phyloP scores from a whole-genome alignment of 176 grass and related monocot species.

The Avena sativa region DNA sequence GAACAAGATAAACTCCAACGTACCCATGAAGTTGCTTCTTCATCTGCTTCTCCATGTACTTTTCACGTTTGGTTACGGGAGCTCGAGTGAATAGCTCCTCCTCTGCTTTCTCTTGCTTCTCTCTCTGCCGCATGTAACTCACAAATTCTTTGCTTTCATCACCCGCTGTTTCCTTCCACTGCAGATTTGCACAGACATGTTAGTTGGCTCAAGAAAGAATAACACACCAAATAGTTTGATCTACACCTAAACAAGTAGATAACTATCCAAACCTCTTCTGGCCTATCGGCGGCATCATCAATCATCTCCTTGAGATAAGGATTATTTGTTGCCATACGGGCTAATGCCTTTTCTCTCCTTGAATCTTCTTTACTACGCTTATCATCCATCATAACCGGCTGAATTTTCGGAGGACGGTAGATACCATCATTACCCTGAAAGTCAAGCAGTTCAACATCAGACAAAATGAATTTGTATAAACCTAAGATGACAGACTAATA shows the following conservation, averaged over 20 bases:
- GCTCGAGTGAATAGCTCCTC: conserved; percentile 81
- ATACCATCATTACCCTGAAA: conserved; percentile 71
- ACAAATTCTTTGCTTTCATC: conserved; percentile 85
- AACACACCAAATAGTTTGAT: not conserved
- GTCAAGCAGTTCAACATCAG: conserved; percentile 32
- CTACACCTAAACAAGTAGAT: conserved; percentile 23
- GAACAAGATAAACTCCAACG: conserved; percentile 4
- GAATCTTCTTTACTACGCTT: conserved; percentile 67
- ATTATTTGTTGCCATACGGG: conserved; percentile 66
- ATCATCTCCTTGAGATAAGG: conserved; percentile 73
- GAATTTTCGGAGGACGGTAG: conserved; percentile 79
- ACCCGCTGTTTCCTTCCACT: conserved; percentile 73
- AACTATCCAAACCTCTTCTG: conserved; percentile 73
- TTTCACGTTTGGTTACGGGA: conserved; percentile 78
- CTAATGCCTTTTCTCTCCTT: conserved; percentile 74
- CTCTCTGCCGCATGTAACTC: conserved; percentile 67
- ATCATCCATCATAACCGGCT: conserved; percentile 67
- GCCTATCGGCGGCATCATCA: conserved; percentile 67
- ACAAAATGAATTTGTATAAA: conserved; percentile 18
- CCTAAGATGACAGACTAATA: not conserved
- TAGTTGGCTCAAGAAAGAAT: conserved; percentile 23
- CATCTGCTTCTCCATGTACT: conserved; percentile 68
- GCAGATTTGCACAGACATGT: conserved; percentile 19
- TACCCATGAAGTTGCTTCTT: conserved; percentile 75
- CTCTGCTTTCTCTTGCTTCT: conserved; percentile 65